Evolutionary conservation across 2,329 filamentous ascomycete species (phyloP).

Genomic region (Cytospora piceae): DNA sequence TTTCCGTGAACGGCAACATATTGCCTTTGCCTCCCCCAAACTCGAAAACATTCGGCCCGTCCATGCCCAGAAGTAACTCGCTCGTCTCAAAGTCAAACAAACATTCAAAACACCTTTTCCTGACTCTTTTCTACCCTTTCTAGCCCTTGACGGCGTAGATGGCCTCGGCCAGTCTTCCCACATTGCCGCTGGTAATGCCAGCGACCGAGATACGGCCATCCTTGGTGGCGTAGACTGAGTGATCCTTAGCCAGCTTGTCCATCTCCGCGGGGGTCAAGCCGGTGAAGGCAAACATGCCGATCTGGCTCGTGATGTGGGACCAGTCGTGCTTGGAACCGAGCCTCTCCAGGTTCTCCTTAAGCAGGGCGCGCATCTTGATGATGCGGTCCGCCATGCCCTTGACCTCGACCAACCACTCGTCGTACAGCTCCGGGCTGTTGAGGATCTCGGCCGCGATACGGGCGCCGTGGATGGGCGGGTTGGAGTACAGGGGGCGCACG

Average conservation of each 20-base stretch:
- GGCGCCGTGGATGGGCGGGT: conserved; percentile 95
- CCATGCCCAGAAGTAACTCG: not conserved
- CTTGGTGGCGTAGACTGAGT: conserved; percentile 97
- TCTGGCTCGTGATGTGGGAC: conserved; percentile 98
- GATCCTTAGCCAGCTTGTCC: conserved; percentile 87
- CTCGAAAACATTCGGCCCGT: not conserved
- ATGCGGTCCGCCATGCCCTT: conserved; percentile 99
- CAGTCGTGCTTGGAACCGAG: conserved; percentile 96
- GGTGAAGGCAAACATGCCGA: conserved; percentile 99
- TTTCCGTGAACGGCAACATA: not conserved
- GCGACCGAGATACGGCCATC: conserved; percentile 86
- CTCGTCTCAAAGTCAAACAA: not conserved
- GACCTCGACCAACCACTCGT: conserved; percentile 95
- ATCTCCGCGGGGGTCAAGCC: conserved; percentile 90
- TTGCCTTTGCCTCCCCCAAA: not conserved
- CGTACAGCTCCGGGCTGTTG: conserved; percentile 80
- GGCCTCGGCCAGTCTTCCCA: conserved; percentile 78
- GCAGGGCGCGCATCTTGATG: conserved; percentile 93
- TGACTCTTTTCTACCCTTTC: not conserved
- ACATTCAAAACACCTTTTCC: not conserved
- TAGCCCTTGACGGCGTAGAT: conserved; percentile 83
- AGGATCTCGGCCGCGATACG: conserved; percentile 92
- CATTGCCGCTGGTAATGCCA: conserved; percentile 79
- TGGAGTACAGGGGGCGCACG: conserved; percentile 95
- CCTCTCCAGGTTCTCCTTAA: conserved; percentile 94